Conservation (phyloP, 2,329 filamentous ascomycete species). For the Pestalotiopsis sp. region DNA sequence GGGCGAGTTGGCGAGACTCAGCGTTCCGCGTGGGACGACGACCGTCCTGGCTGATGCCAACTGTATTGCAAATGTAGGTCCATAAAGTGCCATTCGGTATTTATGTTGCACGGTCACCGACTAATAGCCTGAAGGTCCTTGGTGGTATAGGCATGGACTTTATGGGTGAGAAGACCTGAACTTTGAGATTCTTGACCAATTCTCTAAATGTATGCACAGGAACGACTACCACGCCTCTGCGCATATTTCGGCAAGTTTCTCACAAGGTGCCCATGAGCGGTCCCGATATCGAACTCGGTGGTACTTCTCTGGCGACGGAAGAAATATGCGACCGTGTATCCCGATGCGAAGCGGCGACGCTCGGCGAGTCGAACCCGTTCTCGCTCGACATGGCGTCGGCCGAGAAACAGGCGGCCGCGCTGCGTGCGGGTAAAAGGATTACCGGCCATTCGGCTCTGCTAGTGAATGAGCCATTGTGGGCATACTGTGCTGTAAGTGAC, state of each 20-base stretch:
- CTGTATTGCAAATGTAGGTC: constrained; percentile 24
- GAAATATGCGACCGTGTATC: constrained; percentile 24
- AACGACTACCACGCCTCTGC: constrained; percentile 19
- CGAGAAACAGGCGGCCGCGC: constrained; percentile 24
- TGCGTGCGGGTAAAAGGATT: constrained; percentile 24
- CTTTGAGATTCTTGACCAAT: not conserved
- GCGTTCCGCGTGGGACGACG: constrained; percentile 24
- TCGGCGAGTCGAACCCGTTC: constrained; percentile 26
- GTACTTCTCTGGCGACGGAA: constrained; percentile 18
- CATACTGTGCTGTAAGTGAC: constrained; percentile 21
- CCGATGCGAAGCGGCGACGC: constrained; percentile 20
- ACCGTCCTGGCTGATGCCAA: constrained; percentile 26
- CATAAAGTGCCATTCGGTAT: not conserved
- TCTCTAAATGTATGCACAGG: not conserved
- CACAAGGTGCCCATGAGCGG: constrained; percentile 25
- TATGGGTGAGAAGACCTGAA: constrained; percentile 19
- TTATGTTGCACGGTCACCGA: not conserved
- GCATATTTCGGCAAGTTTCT: constrained; percentile 24
- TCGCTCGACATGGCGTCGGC: constrained; percentile 25
- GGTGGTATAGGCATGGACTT: constrained; percentile 24
- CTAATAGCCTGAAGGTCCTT: constrained; percentile 14
- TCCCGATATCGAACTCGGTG: constrained; percentile 25
- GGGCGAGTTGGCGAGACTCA: constrained; percentile 20
- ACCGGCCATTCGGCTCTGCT: constrained; percentile 25
- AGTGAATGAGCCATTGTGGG: constrained; percentile 25